phyloP scores from a whole-genome alignment of 805 yeast genomes.

The Wickerhamomyces tratensis region DNA sequence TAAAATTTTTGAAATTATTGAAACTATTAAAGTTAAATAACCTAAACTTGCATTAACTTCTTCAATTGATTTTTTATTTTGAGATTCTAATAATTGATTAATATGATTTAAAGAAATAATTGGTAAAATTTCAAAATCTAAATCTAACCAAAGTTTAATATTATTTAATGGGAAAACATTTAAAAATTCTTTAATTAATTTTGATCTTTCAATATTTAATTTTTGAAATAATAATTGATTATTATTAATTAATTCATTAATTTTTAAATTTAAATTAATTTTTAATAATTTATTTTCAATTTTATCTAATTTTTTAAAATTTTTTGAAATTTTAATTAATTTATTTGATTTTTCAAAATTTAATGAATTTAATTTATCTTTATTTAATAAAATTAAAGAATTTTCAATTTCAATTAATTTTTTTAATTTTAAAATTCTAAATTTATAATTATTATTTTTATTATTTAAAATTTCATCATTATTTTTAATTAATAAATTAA shows the following conservation, averaged over 20 bases:
- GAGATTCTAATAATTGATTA: constrained; percentile 6
- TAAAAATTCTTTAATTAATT: constrained; percentile 13
- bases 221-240: constrained; percentile 10
- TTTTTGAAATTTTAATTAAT: too few relatives aligned
- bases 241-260: constrained; percentile 4
- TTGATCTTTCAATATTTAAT: constrained; percentile 8
- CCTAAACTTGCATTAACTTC: constrained; percentile 26
- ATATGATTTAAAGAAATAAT: constrained; percentile 5
- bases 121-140: constrained; percentile 19
- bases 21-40: constrained; percentile 22
- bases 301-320: constrained; percentile 7
- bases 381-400: too few relatives aligned
- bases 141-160: constrained; percentile 10
- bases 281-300: neutral
- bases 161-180: constrained; percentile 23
- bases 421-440: neutral
- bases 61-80: constrained; percentile 6
- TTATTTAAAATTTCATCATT: constrained; percentile 1
- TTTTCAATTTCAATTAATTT: neutral
- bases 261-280: too few relatives aligned
- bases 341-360: neutral
- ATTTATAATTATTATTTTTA: neutral
- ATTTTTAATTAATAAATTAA: constrained; percentile 3
- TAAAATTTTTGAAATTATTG: constrained; percentile 22
- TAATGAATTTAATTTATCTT: too few relatives aligned